These are phyloP conservation scores for Hanseniaspora opuntiae DNA, from an alignment of 805 yeast species.

Conservation along the genomic window DNA sequence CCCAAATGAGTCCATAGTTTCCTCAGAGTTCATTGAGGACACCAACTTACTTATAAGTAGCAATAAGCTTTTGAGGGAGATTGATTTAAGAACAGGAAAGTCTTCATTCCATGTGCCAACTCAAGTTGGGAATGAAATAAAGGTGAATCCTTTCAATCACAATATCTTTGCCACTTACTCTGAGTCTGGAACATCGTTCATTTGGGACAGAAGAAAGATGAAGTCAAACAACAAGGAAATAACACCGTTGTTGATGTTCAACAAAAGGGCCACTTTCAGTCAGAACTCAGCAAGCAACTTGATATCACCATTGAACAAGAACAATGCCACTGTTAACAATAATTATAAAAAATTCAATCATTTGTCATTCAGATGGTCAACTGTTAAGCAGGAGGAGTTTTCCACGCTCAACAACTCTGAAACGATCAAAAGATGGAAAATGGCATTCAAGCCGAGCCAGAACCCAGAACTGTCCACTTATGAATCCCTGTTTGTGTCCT, in stretches of 20 bases:
- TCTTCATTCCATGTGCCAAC: conserved; percentile 67
- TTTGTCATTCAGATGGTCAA: conserved; percentile 58
- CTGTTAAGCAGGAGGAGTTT: conserved; percentile 54
- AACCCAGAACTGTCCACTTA: conserved; percentile 19
- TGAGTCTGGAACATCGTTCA: conserved; percentile 71
- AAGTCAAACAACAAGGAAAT: conserved; percentile 1
- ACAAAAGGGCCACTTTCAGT: conserved; percentile 11
- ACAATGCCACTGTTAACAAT: conserved; percentile 26
- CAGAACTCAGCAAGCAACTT: conserved; percentile 10
- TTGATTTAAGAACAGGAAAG: conserved; percentile 53
- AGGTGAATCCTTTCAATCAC: conserved; percentile 54
- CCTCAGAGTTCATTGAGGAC: conserved; percentile 53
- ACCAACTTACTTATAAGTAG: conserved; percentile 58
- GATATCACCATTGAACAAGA: not conserved
- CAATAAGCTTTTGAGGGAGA: conserved; percentile 61
- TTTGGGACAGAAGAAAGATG: conserved; percentile 67
- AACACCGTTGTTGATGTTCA: conserved; percentile 9
- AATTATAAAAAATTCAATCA: conserved; percentile 45
- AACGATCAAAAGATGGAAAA: conserved; percentile 64
- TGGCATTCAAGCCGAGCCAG: conserved; percentile 41
- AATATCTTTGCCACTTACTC: conserved; percentile 59
- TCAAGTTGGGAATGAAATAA: conserved; percentile 53
- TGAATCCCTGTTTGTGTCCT: conserved; percentile 58
- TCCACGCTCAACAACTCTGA: conserved; percentile 70
- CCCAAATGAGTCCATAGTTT: conserved; percentile 61